These are phyloP conservation scores for Canariomyces notabilis DNA, from an alignment of 2,329 filamentous ascomycete species.

Conservation along the genomic window DNA sequence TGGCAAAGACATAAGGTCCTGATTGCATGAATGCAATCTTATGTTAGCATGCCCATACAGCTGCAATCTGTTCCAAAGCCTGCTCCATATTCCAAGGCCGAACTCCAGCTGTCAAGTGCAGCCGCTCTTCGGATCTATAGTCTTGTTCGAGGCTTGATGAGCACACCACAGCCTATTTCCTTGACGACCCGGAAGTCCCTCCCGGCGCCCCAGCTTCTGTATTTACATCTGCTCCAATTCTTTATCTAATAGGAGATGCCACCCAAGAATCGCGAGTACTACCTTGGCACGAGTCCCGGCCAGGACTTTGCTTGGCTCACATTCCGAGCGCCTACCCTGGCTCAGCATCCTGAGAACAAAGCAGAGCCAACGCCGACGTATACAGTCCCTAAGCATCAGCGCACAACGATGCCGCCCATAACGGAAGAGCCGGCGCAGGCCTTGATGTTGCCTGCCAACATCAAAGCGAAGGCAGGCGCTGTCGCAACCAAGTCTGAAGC, in stretches of 20 bases:
- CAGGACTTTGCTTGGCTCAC: slow-evolving; percentile 20
- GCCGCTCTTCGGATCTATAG: not conserved
- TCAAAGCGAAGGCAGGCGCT: not conserved
- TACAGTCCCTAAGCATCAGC: slow-evolving; percentile 4
- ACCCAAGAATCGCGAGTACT: slow-evolving; percentile 17
- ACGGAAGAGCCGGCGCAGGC: slow-evolving; percentile 2
- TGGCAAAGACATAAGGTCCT: not conserved
- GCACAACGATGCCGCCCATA: not conserved
- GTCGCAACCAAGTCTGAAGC: slow-evolving; percentile 28
- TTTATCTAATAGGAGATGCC: slow-evolving; percentile 12
- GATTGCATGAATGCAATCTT: not conserved
- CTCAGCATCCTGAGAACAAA: not conserved
- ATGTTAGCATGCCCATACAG: not conserved
- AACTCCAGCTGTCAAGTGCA: not conserved
- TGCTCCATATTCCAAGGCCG: not conserved
- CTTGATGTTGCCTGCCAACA: slow-evolving; percentile 4
- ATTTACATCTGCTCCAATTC: not conserved
- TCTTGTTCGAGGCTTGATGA: too few species aligned
- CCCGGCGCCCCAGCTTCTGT: not conserved
- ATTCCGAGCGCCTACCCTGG: not conserved
- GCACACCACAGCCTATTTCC: too few species aligned
- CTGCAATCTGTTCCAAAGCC: not conserved
- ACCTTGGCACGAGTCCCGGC: slow-evolving; percentile 13
- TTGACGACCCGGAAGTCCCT: not conserved
- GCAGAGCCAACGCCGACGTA: slow-evolving; percentile 2